Base-by-base conservation (phyloP, 495 filamentous ascomycete species). In the Rostrohypoxylon terebratum region DNA sequence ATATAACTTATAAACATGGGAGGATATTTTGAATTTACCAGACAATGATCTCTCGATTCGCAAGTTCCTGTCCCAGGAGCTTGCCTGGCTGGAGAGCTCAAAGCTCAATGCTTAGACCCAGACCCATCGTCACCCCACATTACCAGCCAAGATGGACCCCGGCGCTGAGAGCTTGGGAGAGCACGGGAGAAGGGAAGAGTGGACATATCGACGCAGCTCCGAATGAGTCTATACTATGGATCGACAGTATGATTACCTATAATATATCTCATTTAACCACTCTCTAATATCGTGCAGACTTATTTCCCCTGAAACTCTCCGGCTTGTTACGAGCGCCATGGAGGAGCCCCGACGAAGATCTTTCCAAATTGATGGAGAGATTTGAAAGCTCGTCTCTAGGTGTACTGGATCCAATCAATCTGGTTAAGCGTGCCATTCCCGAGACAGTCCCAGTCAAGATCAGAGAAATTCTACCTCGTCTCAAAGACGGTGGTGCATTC, bases 401-500 rank as follows among this genome's bases (percentile, higher is more conserved):
- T 76, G 40, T 90, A 81, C 67, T 87, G 45, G 89, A 94, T 70
- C 93, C 93, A 11, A 75, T 85, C 18, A 84, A 82, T 20, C 83
- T 94, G 31, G 85, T 92, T 16, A 85, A 87, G 38, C 82, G 84
- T 18, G 91, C 87, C 9, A 82, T 94, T 8, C 90, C 92, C 0
- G 68, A 79, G 4, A 75, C 77, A 0, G 71, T 90, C 11, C 81
- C 88, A n/a, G 80, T 96, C 25, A 85, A 90, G 44, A 87, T 97
- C 68, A 92, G 88, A 44, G 88, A 96, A 67, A 89, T 97, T 38
- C 73, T 97, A 48, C 92, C 94, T 1, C 87, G 93, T 18, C 82
- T 94, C 31, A 94, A 95, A 72, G 96, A 99, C 77, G 96, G 95
- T 21, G 96, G 96, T 8, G 93, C 93, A 7, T 98, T 96, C 79